A percentile compares a stretch with the other conserved stretches of the same genome.
Evolutionary conservation across 371 early-diverging fungal species (phyloP).

Genomic region (Mortierella polycephala): DNA sequence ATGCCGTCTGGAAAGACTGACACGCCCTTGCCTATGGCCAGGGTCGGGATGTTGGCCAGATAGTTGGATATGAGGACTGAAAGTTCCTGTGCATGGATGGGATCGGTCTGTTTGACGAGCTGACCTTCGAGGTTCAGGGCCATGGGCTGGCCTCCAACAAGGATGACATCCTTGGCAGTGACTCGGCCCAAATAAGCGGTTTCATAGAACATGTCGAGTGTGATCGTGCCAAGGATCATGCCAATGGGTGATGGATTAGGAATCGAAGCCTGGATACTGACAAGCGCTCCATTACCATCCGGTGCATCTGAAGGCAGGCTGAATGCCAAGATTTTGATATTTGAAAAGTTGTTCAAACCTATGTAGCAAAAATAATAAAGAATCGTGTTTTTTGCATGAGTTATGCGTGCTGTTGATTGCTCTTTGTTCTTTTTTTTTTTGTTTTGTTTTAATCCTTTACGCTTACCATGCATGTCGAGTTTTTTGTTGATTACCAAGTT

Average conservation of each 20-base stretch:
- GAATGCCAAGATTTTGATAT: slow-evolving; percentile 64
- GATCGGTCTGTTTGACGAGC: slow-evolving; percentile 58
- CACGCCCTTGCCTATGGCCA: slow-evolving; percentile 64
- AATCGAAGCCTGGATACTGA: slow-evolving; percentile 59
- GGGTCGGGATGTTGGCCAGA: slow-evolving; percentile 59
- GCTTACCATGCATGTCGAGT: slow-evolving; percentile 43
- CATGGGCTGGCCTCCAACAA: slow-evolving; percentile 61
- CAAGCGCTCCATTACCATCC: slow-evolving; percentile 26
- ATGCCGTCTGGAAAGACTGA: slow-evolving; percentile 68
- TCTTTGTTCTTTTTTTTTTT: background rate
- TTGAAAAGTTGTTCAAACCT: slow-evolving; percentile 61
- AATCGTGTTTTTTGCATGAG: background rate
- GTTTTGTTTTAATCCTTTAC: no score
- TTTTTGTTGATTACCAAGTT: slow-evolving; percentile 39
- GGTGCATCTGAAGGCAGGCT: slow-evolving; percentile 65
- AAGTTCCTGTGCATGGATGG: slow-evolving; percentile 57
- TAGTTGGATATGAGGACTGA: slow-evolving; percentile 66
- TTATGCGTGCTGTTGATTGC: background rate
- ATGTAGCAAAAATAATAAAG: no score
- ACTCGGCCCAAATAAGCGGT: slow-evolving; percentile 65
- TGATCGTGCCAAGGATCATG: slow-evolving; percentile 66
- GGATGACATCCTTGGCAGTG: slow-evolving; percentile 56
- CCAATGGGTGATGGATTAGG: slow-evolving; percentile 70
- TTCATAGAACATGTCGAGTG: slow-evolving; percentile 63
- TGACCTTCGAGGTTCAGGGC: slow-evolving; percentile 62